A percentile compares a stretch with the other conserved stretches of the same genome.
Evolutionary conservation across 352 stramenopile genomes (phyloP).

Genomic region (Nothophytophthora sp.): DNA sequence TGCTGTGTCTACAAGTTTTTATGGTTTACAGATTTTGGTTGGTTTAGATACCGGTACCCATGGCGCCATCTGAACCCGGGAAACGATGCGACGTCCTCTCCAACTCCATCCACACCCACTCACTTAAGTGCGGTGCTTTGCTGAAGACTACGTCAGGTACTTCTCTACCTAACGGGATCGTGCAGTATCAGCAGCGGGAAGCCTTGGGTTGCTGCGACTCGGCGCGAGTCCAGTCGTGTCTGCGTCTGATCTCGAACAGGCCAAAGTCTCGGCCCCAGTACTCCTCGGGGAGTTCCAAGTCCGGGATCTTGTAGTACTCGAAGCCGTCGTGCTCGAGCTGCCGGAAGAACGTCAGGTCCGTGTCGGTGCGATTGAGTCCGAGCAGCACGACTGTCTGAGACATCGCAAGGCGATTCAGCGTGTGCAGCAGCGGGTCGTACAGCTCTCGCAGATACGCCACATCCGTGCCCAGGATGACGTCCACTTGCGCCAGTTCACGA

Average conservation of each 20-base stretch:
- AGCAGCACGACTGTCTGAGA: slow-evolving; percentile 59
- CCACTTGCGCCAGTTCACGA: slow-evolving; percentile 30
- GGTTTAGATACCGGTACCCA: too few relatives aligned
- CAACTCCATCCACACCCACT: too few relatives aligned
- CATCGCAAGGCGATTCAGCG: slow-evolving; percentile 47
- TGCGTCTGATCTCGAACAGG: slow-evolving; percentile 68
- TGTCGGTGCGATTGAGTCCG: slow-evolving; percentile 77
- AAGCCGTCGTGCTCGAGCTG: slow-evolving; percentile 71
- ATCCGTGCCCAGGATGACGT: slow-evolving; percentile 83
- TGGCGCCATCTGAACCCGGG: too few relatives aligned
- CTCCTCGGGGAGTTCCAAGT: slow-evolving; percentile 49
- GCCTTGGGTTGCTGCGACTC: slow-evolving; percentile 4
- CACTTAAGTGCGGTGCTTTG: too few relatives aligned
- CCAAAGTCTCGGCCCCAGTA: slow-evolving; percentile 82
- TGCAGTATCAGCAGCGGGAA: too few relatives aligned
- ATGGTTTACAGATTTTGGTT: too few relatives aligned
- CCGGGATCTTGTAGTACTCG: slow-evolving; percentile 83
- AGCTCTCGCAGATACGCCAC: slow-evolving; percentile 77
- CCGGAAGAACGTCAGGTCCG: slow-evolving; percentile 60
- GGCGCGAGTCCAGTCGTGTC: slow-evolving; percentile 4
- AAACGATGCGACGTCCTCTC: too few relatives aligned
- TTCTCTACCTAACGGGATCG: too few relatives aligned
- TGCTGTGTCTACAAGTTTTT: slow-evolving; percentile 18
- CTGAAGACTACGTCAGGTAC: too few relatives aligned
- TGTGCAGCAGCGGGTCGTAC: slow-evolving; percentile 74